Conservation (phyloP, 2,329 filamentous ascomycete genomes). For the Pseudogymnoascus sp. region DNA sequence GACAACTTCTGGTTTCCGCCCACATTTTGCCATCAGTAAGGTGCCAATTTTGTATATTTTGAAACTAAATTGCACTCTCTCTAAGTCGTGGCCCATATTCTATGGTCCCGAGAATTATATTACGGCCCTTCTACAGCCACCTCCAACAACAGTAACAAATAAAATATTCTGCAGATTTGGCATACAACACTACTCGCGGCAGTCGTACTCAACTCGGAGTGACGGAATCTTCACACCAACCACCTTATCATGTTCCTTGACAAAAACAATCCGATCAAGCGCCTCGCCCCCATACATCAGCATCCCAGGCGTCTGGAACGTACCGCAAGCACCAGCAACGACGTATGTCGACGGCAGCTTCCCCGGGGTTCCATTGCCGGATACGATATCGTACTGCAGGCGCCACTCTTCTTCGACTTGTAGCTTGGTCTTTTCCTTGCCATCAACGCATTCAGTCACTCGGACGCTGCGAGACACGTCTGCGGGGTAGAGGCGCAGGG, state of each 20-base stretch:
- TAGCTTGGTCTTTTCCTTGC: not conserved
- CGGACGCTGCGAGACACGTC: not conserved
- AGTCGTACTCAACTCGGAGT: not conserved
- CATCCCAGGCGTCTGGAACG: not conserved
- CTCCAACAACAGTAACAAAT: not conserved
- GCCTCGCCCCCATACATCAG: not conserved
- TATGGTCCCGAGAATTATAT: not conserved
- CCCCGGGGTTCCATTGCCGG: not conserved
- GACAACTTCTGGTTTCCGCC: not conserved
- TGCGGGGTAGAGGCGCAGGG: not conserved
- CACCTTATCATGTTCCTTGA: not conserved
- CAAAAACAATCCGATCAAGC: conserved; percentile 1
- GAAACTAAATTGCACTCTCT: not conserved
- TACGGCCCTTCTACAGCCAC: not conserved
- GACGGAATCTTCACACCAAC: not conserved
- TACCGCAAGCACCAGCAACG: not conserved
- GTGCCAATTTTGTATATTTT: not conserved
- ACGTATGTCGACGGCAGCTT: not conserved
- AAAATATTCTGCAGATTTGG: not conserved
- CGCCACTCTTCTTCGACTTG: conserved; percentile 3
- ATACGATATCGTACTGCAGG: not conserved
- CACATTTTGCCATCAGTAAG: not conserved
- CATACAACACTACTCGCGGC: not conserved
- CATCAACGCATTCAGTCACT: not conserved
- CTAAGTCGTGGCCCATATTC: not conserved